A percentile compares a stretch with the other conserved stretches of the same genome.
Evolutionary conservation across 257 asterid species (phyloP).

Genomic region (Datura wrightii): DNA sequence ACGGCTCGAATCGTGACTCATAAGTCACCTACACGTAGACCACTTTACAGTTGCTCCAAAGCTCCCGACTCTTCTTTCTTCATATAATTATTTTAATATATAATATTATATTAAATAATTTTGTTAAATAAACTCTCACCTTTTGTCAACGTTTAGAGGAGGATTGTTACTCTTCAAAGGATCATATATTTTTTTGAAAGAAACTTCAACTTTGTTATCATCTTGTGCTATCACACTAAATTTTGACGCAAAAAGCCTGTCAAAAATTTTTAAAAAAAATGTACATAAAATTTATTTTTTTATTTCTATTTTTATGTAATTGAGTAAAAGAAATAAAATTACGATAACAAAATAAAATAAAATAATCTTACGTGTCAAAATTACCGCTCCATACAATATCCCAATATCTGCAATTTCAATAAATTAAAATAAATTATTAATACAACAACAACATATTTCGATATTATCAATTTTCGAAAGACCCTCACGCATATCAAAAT

Average conservation of each 20-base stretch:
- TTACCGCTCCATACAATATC: constrained; percentile 40
- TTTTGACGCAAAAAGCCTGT: constrained; percentile 41
- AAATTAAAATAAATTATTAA: neutral
- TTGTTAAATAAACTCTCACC: constrained; percentile 30
- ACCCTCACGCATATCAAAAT: too few relatives aligned
- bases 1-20: too few relatives aligned
- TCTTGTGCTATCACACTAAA: constrained; percentile 39
- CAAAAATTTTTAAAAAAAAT: neutral
- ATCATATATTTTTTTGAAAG: constrained; percentile 46
- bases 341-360: too few relatives aligned
- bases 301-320: neutral
- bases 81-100: neutral
- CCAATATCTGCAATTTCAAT: constrained; percentile 43
- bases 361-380: constrained; percentile 35
- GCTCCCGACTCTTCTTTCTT: neutral
- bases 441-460: neutral
- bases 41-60: neutral
- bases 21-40: neutral
- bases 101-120: neutral
- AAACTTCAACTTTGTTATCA: constrained; percentile 42
- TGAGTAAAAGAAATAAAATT: neutral
- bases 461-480: too few relatives aligned
- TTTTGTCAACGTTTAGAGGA: constrained; percentile 46
- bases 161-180: constrained; percentile 15
- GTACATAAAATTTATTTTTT: too few relatives aligned